Percentiles rank a stretch among this genome's conserved stretches.
phyloP scores from a whole-genome alignment of 306 rosid species.

The Lathyrus tuberosus region DNA sequence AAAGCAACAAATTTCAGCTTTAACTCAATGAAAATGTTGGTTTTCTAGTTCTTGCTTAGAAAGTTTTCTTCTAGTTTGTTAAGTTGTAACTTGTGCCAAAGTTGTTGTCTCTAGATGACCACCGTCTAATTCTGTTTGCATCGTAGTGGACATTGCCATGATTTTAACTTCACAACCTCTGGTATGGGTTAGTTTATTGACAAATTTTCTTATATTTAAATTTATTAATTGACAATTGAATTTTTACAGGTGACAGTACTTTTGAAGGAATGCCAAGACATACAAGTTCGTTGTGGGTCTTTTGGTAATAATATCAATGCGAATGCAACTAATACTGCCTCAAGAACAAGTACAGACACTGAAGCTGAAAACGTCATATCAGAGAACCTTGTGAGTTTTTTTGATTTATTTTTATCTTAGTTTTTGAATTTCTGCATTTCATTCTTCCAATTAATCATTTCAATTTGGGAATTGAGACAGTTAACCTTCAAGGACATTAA shows the following conservation, averaged over 20 bases:
- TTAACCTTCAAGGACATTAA: slow-evolving; percentile 95
- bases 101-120: background rate
- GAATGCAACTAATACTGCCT: slow-evolving; percentile 37
- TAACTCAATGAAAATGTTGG: background rate
- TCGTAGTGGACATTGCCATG: background rate
- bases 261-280: slow-evolving; percentile 91
- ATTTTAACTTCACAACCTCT: slow-evolving; percentile 3
- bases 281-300: slow-evolving; percentile 87
- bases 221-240: background rate
- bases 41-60: background rate
- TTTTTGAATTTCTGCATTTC: background rate
- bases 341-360: slow-evolving; percentile 48
- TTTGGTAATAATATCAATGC: slow-evolving; percentile 47
- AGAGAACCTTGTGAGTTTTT: slow-evolving; percentile 74
- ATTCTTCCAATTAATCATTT: slow-evolving; percentile 14
- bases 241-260: slow-evolving; percentile 79
- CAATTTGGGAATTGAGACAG: slow-evolving; percentile 51
- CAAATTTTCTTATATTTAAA: slow-evolving; percentile 3
- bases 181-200: slow-evolving; percentile 4
- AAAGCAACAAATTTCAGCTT: background rate
- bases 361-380: slow-evolving; percentile 78
- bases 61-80: background rate
- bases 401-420: slow-evolving; percentile 9
- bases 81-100: background rate
- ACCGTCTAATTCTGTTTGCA: background rate